Conservation (phyloP, 2,329 filamentous ascomycete genomes). For the Scedosporium minutisporum region DNA sequence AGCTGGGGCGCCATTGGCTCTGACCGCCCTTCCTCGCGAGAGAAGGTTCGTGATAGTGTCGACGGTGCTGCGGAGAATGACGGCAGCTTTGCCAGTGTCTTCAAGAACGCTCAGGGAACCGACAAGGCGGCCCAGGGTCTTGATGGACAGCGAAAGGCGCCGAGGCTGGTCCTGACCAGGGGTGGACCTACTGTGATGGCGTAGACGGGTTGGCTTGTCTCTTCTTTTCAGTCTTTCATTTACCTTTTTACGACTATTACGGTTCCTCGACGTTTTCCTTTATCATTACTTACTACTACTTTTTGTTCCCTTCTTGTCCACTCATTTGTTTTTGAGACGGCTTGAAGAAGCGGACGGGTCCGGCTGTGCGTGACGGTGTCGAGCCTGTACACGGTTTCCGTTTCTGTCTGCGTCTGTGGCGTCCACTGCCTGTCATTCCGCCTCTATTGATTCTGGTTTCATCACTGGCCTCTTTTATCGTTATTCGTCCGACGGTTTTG, state of each 20-base stretch:
- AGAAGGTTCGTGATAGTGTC: constrained; percentile 53
- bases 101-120: constrained; percentile 47
- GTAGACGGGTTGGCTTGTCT: neutral
- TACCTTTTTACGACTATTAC: neutral
- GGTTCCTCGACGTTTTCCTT: neutral
- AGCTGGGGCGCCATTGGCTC: constrained; percentile 75
- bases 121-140: constrained; percentile 43
- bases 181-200: constrained; percentile 1
- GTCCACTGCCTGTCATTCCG: neutral
- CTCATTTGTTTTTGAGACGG: neutral
- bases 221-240: neutral
- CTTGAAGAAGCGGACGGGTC: constrained; percentile 1
- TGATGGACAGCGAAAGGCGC: constrained; percentile 66
- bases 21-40: constrained; percentile 64
- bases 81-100: constrained; percentile 56
- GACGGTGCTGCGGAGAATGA: constrained; percentile 54
- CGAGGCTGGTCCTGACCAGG: constrained; percentile 78
- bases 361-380: neutral
- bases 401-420: neutral
- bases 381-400: neutral
- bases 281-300: neutral
- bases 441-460: neutral
- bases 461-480: neutral
- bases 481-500: neutral
- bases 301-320: neutral